Evolutionary conservation across 768 basidiomycete species (phyloP).

Genomic region (Favolaschia claudopus): DNA sequence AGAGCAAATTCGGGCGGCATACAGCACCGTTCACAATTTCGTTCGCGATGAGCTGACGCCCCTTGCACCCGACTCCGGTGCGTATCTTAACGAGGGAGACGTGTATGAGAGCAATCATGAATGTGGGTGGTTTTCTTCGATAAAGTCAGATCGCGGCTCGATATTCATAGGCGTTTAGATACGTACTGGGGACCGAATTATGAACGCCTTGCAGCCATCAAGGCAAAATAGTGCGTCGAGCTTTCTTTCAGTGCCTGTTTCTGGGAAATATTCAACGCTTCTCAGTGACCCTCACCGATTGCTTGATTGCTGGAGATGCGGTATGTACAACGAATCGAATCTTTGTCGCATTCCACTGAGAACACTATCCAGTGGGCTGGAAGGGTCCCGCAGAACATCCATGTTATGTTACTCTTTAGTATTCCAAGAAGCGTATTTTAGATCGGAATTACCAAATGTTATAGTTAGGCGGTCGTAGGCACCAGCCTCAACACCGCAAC

Average conservation of each 20-base stretch:
- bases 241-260: background rate
- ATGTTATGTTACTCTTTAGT: background rate
- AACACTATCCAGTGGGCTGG: slow-evolving; percentile 37
- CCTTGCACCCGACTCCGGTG: slow-evolving; percentile 26
- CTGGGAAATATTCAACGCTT: too few relatives aligned
- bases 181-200: slow-evolving; percentile 47
- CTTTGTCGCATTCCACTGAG: background rate
- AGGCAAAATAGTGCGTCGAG: slow-evolving; percentile 46
- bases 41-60: slow-evolving; percentile 11
- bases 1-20: background rate
- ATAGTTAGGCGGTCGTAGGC: too few relatives aligned
- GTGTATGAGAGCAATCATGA: slow-evolving; percentile 41
- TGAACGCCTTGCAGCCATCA: slow-evolving; percentile 34
- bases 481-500: slow-evolving; percentile 71
- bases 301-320: slow-evolving; percentile 45
- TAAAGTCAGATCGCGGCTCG: too few relatives aligned
- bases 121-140: slow-evolving; percentile 3
- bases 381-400: slow-evolving; percentile 23
- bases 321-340: slow-evolving; percentile 23
- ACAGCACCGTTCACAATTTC: slow-evolving; percentile 7
- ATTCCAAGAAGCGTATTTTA: too few relatives aligned
- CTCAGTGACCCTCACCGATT: slow-evolving; percentile 39
- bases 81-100: slow-evolving; percentile 40
- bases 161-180: background rate
- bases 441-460: too few relatives aligned